Evolutionary conservation across 768 basidiomycete genomes (phyloP), one percentile per base, ranked within the genome.

Genomic region (Mycena epipterygia): DNA sequence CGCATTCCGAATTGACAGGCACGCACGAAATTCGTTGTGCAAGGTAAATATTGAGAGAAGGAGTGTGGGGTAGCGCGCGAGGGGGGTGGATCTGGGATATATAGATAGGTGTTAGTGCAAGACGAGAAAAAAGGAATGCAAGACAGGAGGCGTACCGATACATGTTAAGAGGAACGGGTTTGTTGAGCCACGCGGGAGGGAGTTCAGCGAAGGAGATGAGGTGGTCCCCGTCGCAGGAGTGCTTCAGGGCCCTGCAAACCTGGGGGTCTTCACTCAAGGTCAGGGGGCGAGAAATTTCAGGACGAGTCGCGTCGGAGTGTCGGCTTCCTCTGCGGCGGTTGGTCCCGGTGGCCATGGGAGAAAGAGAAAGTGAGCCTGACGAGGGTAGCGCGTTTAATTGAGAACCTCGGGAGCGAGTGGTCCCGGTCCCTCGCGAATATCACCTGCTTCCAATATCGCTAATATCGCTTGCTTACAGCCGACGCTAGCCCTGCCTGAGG

Each of bases 11-110:
- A n/a, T n/a, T n/a, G n/a, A n/a, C n/a, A n/a, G n/a, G n/a, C n/a
- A n/a, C n/a, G n/a, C n/a, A n/a, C n/a, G 95, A 33, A 42, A 59
- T 35, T 67, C 66, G 48, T 67, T 67, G 58, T 67, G 56, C 33
- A 39, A 21, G 3, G 44, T 35, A 23, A 67, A 59, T 12, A 67
- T 49, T 8, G 57, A 59, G n/a, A 12, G 19, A 3, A 67, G 30
- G 29, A 67, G 46, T 21, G 56, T 35, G 25, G 23, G 25, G 19
- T 14, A 44, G 21, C 58, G 56, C 5, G 25, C 12, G 48, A 67
- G 56, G 12, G 66, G 66, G 30, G 60, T 60, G 35, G 60, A 67
- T 11, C 62, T 58, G 23, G 9, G 8, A 7, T 1, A 17, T 8
- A 6, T 23, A 39, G 37, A 16, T 16, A 39, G 37, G n/a, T 1